Evolutionary conservation across 2,329 filamentous ascomycete species (phyloP).

Genomic region (Chaetothyriales sp.): DNA sequence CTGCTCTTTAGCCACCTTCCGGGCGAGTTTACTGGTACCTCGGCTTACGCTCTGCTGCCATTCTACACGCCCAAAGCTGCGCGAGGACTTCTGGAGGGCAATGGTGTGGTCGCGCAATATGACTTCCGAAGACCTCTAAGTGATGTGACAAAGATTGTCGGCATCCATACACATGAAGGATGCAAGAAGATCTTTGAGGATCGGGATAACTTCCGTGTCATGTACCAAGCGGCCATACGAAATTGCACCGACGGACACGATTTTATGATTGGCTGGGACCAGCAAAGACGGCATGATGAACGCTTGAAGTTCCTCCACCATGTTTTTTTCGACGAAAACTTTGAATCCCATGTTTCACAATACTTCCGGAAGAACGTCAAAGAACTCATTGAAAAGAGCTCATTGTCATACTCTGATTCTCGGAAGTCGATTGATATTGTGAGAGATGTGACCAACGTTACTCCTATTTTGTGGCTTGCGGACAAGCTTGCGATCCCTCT

Average conservation of each 20-base stretch:
- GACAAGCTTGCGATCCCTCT: slow-evolving; percentile 54
- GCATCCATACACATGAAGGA: slow-evolving; percentile 37
- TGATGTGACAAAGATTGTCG: slow-evolving; percentile 29
- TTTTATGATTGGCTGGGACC: slow-evolving; percentile 35
- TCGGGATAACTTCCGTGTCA: slow-evolving; percentile 35
- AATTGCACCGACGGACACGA: slow-evolving; percentile 34
- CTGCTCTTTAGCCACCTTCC: slow-evolving; percentile 36
- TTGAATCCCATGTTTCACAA: slow-evolving; percentile 30
- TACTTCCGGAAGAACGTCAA: slow-evolving; percentile 33
- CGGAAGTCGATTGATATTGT: slow-evolving; percentile 40
- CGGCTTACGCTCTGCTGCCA: slow-evolving; percentile 34
- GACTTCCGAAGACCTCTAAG: slow-evolving; percentile 31
- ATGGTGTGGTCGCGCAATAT: slow-evolving; percentile 34
- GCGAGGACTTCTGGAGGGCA: slow-evolving; percentile 34
- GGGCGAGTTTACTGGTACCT: slow-evolving; percentile 36
- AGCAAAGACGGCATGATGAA: slow-evolving; percentile 28
- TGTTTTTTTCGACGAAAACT: slow-evolving; percentile 32
- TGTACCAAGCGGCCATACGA: slow-evolving; percentile 33
- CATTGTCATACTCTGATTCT: slow-evolving; percentile 32
- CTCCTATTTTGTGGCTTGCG: slow-evolving; percentile 50
- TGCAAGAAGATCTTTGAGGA: slow-evolving; percentile 39
- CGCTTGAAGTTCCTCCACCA: slow-evolving; percentile 33
- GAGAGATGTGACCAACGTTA: slow-evolving; percentile 55
- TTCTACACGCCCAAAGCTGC: slow-evolving; percentile 40
- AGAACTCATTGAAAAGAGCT: slow-evolving; percentile 34